Evolutionary conservation across 2,329 filamentous ascomycete genomes (phyloP).

Genomic region (Aspergillus ruber): DNA sequence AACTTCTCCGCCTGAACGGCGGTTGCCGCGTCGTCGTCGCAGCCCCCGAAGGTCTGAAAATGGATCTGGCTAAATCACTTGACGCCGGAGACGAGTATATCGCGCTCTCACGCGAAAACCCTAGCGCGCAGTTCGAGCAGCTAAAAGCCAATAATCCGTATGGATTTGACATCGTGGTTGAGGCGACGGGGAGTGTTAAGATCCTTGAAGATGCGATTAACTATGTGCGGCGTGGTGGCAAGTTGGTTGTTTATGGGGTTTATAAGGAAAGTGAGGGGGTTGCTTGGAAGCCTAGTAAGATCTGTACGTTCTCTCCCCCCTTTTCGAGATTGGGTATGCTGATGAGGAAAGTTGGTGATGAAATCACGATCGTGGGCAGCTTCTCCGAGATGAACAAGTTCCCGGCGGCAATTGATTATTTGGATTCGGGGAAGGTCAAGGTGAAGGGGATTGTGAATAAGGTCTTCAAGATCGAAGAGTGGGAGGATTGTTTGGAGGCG

Average conservation of each 20-base stretch:
- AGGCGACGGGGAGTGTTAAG: slow-evolving; percentile 63
- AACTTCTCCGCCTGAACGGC: slow-evolving; percentile 59
- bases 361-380: slow-evolving; percentile 66
- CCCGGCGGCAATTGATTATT: slow-evolving; percentile 52
- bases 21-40: slow-evolving; percentile 64
- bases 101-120: slow-evolving; percentile 43
- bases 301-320: slow-evolving; percentile 46
- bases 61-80: slow-evolving; percentile 56
- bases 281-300: slow-evolving; percentile 64
- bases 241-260: slow-evolving; percentile 66
- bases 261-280: slow-evolving; percentile 59
- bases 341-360: slow-evolving; percentile 40
- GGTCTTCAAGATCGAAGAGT: slow-evolving; percentile 66
- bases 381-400: slow-evolving; percentile 72
- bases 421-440: slow-evolving; percentile 39
- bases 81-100: slow-evolving; percentile 45
- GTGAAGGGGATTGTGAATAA: slow-evolving; percentile 66
- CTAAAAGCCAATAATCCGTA: slow-evolving; percentile 61
- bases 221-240: slow-evolving; percentile 65
- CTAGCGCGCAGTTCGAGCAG: slow-evolving; percentile 54
- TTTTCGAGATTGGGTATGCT: slow-evolving; percentile 3
- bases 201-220: slow-evolving; percentile 66
- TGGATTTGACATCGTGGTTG: slow-evolving; percentile 67
- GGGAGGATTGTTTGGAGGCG: slow-evolving; percentile 61
- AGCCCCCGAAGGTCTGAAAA: slow-evolving; percentile 63